Conservation (phyloP, 352 stramenopile species). For the Lagenidium giganteum region DNA sequence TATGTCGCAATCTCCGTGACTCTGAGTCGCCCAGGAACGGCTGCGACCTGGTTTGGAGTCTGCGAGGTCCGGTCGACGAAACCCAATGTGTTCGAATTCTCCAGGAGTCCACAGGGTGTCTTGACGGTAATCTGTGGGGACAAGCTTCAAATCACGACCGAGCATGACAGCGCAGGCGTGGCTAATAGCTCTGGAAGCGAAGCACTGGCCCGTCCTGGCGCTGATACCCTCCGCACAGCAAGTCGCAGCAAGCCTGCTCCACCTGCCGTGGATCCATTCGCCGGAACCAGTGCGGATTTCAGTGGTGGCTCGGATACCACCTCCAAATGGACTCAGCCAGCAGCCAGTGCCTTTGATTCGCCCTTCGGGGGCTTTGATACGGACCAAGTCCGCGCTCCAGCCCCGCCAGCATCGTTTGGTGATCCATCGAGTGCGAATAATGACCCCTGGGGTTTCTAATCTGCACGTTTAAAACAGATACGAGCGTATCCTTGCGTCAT, state of each 20-base stretch:
- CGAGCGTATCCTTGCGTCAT: not conserved
- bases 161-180: not conserved
- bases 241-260: constrained; percentile 10
- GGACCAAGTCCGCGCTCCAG: constrained; percentile 11
- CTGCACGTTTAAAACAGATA: constrained; percentile 8
- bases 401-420: constrained; percentile 1
- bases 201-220: not conserved
- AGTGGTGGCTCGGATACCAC: not conserved
- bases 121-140: constrained; percentile 31
- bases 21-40: constrained; percentile 10
- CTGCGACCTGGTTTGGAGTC: constrained; percentile 23
- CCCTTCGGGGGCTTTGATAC: too few species aligned
- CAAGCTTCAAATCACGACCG: not conserved
- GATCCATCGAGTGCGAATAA: not conserved
- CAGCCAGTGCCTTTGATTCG: too few species aligned
- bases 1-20: constrained; percentile 42
- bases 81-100: constrained; percentile 35
- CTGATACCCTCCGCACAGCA: constrained; percentile 1
- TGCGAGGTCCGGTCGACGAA: constrained; percentile 50
- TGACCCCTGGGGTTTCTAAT: constrained; percentile 16
- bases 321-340: constrained; percentile 7
- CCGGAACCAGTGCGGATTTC: not conserved
- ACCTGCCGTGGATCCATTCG: constrained; percentile 18
- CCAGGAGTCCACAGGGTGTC: constrained; percentile 30
- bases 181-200: not conserved